Percentiles rank a stretch among this genome's conserved stretches.
Conservation (phyloP, 805 yeast genomes). For the Priceomyces carsonii region DNA sequence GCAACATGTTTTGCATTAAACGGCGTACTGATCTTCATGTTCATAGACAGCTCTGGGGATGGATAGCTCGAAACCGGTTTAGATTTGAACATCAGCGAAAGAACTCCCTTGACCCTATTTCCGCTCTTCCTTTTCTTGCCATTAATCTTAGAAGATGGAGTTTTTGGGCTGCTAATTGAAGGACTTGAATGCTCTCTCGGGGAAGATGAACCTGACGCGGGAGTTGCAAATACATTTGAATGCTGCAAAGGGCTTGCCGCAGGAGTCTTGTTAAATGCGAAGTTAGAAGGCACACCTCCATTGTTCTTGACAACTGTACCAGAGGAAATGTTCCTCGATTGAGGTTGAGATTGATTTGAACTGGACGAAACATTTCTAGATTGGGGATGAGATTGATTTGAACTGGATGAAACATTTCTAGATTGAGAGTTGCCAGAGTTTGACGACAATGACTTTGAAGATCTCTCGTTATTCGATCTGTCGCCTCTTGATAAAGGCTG, state of each 20-base stretch:
- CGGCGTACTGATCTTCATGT: conserved; percentile 81
- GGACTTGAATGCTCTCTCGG: conserved; percentile 28
- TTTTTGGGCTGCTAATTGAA: conserved; percentile 11
- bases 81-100: conserved; percentile 48
- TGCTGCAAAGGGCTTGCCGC: conserved; percentile 11
- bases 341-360: not conserved
- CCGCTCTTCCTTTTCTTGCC: conserved; percentile 41
- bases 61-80: conserved; percentile 11
- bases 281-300: conserved; percentile 16
- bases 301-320: conserved; percentile 26
- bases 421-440: not conserved
- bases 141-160: conserved; percentile 16
- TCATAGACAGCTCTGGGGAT: conserved; percentile 19
- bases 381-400: not conserved
- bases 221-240: conserved; percentile 5
- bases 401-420: not conserved
- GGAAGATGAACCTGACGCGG: conserved; percentile 17
- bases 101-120: conserved; percentile 58
- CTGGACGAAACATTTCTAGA: not conserved
- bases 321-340: conserved; percentile 16
- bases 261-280: conserved; percentile 8
- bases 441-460: conserved; percentile 1
- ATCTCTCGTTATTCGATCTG: not conserved
- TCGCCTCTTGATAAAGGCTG: not conserved
- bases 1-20: conserved; percentile 87